phyloP scores from a whole-genome alignment of 2,329 filamentous ascomycete species.

The Botrytis squamosa region DNA sequence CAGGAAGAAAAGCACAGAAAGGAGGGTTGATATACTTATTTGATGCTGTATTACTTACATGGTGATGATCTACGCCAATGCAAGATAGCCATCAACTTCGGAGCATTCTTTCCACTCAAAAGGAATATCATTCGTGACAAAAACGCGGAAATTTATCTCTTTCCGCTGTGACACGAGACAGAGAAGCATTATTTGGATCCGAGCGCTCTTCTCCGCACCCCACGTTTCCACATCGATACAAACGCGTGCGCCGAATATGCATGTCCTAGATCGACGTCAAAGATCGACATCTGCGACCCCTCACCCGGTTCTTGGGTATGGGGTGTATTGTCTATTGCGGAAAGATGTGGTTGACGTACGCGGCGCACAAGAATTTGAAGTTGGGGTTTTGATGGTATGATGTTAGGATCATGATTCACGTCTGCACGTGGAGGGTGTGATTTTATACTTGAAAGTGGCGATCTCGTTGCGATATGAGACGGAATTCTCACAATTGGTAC shows the following conservation, averaged over 20 bases:
- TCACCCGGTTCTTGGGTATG: neutral
- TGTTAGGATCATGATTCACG: neutral
- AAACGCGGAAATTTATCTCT: neutral
- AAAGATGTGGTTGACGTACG: neutral
- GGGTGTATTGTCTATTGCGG: neutral
- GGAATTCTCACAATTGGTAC: neutral
- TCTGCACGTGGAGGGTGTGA: neutral
- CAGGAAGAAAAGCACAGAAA: too few species aligned
- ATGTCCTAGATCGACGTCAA: neutral
- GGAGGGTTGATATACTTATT: neutral
- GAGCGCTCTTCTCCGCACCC: neutral
- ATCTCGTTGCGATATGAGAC: neutral
- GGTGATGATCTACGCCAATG: neutral
- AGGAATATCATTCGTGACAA: neutral
- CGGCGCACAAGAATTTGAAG: neutral
- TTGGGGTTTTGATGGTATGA: neutral
- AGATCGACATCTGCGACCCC: neutral
- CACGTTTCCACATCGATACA: neutral
- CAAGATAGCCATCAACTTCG: neutral
- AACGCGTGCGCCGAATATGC: neutral
- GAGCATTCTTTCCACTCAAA: neutral
- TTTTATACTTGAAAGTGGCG: neutral
- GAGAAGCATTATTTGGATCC: neutral
- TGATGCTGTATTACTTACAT: neutral
- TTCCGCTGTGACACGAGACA: neutral